These are phyloP conservation scores for Aegilops tauschii DNA, from an alignment of 176 grass and related monocot genomes.

Conservation along the genomic window DNA sequence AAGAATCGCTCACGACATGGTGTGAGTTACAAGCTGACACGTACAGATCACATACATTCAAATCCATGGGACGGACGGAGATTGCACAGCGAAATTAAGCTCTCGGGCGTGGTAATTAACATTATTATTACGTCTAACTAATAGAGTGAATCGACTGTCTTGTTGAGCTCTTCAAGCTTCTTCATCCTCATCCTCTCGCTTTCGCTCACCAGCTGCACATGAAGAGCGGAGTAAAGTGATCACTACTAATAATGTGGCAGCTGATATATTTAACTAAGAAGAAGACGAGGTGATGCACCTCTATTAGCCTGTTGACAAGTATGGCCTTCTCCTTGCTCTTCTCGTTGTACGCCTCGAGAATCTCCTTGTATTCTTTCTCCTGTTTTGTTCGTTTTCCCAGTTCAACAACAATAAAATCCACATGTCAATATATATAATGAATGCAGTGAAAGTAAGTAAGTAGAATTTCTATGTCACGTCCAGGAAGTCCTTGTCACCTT, in stretches of 20 bases:
- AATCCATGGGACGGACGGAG: conserved; percentile 18
- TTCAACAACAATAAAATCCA: background rate
- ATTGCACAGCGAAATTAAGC: conserved; percentile 11
- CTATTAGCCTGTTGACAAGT: conserved; percentile 78
- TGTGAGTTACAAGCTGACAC: conserved; percentile 32
- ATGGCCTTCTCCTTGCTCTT: conserved; percentile 93
- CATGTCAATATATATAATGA: background rate
- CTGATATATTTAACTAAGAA: too few species aligned
- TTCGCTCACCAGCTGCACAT: conserved; percentile 69
- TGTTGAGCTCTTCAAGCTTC: conserved; percentile 95
- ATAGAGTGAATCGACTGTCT: conserved; percentile 81
- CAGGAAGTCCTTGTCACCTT: conserved; percentile 48
- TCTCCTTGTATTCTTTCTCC: conserved; percentile 96
- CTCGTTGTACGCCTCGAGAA: conserved; percentile 81
- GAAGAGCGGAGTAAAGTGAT: too few species aligned
- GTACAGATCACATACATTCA: background rate
- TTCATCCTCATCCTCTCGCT: conserved; percentile 97
- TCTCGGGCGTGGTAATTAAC: background rate
- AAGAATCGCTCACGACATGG: conserved; percentile 5
- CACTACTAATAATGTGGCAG: too few species aligned
- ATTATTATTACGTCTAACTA: conserved; percentile 40
- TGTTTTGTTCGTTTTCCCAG: background rate
- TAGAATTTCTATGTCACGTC: background rate
- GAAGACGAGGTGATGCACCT: conserved; percentile 40
- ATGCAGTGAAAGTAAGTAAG: background rate